phyloP scores from a whole-genome alignment of 495 filamentous ascomycete genomes.

The Aspergillus nanangensis region DNA sequence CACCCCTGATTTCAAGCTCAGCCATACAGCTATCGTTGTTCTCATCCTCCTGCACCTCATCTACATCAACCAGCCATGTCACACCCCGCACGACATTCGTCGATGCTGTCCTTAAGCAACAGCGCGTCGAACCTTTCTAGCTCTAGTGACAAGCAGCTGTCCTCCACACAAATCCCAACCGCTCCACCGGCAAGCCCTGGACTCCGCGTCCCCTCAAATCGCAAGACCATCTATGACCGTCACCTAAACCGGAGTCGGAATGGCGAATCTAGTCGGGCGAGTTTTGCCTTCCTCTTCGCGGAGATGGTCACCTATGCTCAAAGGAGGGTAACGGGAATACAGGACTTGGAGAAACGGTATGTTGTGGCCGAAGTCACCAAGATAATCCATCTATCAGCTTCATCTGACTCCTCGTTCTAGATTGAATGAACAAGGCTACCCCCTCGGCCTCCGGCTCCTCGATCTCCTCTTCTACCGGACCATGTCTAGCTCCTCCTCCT shows the following conservation, averaged over 20 bases:
- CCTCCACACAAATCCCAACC: slow-evolving; percentile 25
- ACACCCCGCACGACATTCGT: slow-evolving; percentile 29
- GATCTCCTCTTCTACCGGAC: slow-evolving; percentile 80
- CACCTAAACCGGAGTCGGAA: slow-evolving; percentile 84
- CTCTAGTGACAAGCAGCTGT: slow-evolving; percentile 27
- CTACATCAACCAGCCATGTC: slow-evolving; percentile 23
- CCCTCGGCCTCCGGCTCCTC: slow-evolving; percentile 87
- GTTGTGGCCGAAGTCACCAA: slow-evolving; percentile 8
- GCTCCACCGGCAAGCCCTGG: slow-evolving; percentile 46
- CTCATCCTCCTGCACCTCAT: not conserved
- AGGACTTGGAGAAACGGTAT: slow-evolving; percentile 88
- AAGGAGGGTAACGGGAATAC: slow-evolving; percentile 80
- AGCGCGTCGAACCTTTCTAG: slow-evolving; percentile 16
- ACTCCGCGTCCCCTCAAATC: slow-evolving; percentile 89
- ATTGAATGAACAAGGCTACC: slow-evolving; percentile 91
- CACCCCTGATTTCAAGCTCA: not conserved
- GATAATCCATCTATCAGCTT: not conserved
- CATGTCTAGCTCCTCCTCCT: slow-evolving; percentile 62
- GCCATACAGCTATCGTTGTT: not conserved
- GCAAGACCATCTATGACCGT: slow-evolving; percentile 97
- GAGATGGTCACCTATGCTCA: slow-evolving; percentile 98
- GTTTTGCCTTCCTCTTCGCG: slow-evolving; percentile 91
- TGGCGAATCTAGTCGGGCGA: slow-evolving; percentile 81
- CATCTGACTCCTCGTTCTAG: slow-evolving; percentile 35
- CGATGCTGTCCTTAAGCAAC: slow-evolving; percentile 38